Conservation (phyloP, 331 rosid genomes). For the Acacia concinna region DNA sequence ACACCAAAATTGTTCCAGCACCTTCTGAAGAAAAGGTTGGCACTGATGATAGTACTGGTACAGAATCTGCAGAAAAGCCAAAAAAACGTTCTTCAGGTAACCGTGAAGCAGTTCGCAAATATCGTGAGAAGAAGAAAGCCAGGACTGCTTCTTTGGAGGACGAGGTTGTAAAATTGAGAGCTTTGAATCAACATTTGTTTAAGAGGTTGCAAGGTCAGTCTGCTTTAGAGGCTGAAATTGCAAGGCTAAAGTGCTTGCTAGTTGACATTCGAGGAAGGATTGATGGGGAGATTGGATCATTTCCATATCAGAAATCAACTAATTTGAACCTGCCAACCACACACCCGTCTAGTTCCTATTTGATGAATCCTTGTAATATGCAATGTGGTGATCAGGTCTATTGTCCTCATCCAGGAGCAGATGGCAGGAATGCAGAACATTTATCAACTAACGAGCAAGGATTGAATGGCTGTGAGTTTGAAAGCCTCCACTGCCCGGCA, state of each 20-base stretch:
- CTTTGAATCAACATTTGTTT: conserved; percentile 79
- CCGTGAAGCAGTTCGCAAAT: conserved; percentile 89
- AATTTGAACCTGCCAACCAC: conserved; percentile 38
- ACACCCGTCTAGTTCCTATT: conserved; percentile 47
- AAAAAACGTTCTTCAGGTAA: conserved; percentile 81
- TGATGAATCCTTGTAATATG: conserved; percentile 78
- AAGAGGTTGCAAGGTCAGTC: conserved; percentile 86
- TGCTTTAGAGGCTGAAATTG: conserved; percentile 84
- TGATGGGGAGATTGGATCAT: conserved; percentile 94
- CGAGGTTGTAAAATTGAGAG: conserved; percentile 75
- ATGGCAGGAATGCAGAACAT: conserved; percentile 51
- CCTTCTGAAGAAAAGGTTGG: conserved; percentile 61
- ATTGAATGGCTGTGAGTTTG: conserved; percentile 78
- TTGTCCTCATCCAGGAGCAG: conserved; percentile 63
- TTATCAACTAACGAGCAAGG: conserved; percentile 48
- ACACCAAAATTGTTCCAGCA: conserved; percentile 78
- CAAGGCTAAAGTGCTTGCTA: conserved; percentile 90
- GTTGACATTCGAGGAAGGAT: conserved; percentile 97
- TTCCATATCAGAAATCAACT: conserved; percentile 78
- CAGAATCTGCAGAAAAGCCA: conserved; percentile 55
- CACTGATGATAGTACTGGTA: conserved; percentile 79
- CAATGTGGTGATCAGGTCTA: conserved; percentile 70
- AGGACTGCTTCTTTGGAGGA: conserved; percentile 84
- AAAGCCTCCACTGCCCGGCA: conserved; percentile 70
- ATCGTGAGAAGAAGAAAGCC: conserved; percentile 96